Conservation (phyloP, 2,329 filamentous ascomycete species). For the Phoma herbarum region DNA sequence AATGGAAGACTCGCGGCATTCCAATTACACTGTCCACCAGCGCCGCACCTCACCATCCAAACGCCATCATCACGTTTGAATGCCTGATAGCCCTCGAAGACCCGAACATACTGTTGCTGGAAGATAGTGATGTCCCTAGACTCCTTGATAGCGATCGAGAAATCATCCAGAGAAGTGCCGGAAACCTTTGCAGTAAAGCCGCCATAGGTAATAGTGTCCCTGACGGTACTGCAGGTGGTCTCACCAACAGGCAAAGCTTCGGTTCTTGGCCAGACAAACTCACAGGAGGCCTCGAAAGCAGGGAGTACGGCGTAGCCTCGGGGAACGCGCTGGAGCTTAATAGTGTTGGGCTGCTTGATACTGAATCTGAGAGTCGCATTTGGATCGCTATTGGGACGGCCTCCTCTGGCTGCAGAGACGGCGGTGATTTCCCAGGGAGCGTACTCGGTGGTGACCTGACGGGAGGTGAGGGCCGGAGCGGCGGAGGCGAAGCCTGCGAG, state of each 20-base stretch:
- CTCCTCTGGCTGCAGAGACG: not conserved
- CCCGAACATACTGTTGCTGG: not conserved
- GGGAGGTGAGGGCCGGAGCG: not conserved
- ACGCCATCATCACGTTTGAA: not conserved
- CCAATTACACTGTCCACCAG: not conserved
- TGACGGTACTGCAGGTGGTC: not conserved
- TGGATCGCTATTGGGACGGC: not conserved
- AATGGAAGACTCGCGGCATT: not conserved
- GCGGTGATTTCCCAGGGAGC: not conserved
- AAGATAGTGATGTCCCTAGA: not conserved
- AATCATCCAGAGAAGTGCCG: not conserved
- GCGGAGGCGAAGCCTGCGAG: not conserved
- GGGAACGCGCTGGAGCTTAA: not conserved
- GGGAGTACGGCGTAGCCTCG: not conserved
- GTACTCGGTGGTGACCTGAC: not conserved
- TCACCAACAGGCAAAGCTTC: not conserved
- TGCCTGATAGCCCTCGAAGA: not conserved
- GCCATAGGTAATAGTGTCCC: not conserved
- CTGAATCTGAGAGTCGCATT: not conserved
- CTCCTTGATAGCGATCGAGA: not conserved
- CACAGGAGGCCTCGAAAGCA: not conserved
- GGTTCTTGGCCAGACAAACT: not conserved
- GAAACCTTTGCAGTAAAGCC: not conserved
- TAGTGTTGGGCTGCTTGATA: not conserved
- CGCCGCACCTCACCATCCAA: not conserved